Evolutionary conservation across 805 yeast species (phyloP), one percentile per base, ranked within the genome.

Genomic region (Teunomyces panamensis): DNA sequence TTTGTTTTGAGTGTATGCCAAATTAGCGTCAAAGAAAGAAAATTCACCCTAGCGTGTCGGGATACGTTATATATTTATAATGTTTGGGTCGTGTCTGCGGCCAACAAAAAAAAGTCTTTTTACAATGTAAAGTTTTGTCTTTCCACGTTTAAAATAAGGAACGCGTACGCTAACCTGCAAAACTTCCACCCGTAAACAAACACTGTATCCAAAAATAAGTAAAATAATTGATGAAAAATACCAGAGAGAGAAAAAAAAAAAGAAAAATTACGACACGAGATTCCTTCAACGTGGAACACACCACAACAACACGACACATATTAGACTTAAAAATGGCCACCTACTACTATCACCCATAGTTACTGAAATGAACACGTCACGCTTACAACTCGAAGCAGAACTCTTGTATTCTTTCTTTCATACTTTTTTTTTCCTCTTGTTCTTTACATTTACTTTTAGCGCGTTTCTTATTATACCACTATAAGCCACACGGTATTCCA

Each of bases 61-160:
- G 41, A 37, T 30, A 37, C 41, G 41, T 24, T 37, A 24, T 37
- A 24, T 37, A 37, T 37, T 37, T 37, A 37, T 37, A 37, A 37
- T 37, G 41, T 37, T 37, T 37, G 41, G 41, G 41, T 11, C 41
- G 41, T 37, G 41, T 20, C 28, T 26, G 39, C 20, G 30, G 11
- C 29, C 14, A 17, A 14, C 16, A 26, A 24, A 32, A 32, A 30
- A 32, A 20, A 20, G 24, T 14, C 16, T 13, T 13, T 13, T 13
- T 32, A 32, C 34, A 32, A 32, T 32, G 4, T 16, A 30, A 13
- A 32, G 14, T 13, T 32, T 32, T 7, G 34, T 14, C 13, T 14
- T 13, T 13, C 16, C 17, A 32, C 34, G 34, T 32, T 37, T 30
- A 37, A 37, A 37, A 37, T 20, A 37, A 37, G n/a, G 29, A n/a